Evolutionary conservation across 257 asterid species (phyloP).

Genomic region (Nicotiana noctiflora): DNA sequence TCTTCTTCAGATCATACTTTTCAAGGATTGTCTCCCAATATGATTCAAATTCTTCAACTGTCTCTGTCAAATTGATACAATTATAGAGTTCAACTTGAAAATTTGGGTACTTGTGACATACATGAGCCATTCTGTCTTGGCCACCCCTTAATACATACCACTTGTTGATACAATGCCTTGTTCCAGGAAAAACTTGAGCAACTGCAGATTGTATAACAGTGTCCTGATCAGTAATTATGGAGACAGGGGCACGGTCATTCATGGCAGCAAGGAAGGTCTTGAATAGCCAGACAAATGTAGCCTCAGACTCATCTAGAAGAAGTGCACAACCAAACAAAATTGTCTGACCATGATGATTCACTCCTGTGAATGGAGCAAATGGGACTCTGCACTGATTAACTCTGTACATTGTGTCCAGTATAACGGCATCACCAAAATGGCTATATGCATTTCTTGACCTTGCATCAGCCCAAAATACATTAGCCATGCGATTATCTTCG

Average conservation of each 20-base stretch:
- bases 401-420: slow-evolving; percentile 59
- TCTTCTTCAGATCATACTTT: slow-evolving; percentile 61
- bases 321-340: slow-evolving; percentile 80
- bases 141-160: slow-evolving; percentile 85
- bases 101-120: slow-evolving; percentile 55
- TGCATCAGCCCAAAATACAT: slow-evolving; percentile 91
- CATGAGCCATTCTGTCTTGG: slow-evolving; percentile 62
- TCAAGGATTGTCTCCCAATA: slow-evolving; percentile 62
- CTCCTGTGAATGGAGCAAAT: slow-evolving; percentile 82
- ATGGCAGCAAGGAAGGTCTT: slow-evolving; percentile 80
- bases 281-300: slow-evolving; percentile 75
- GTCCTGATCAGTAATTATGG: slow-evolving; percentile 68
- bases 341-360: slow-evolving; percentile 88
- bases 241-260: slow-evolving; percentile 60
- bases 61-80: slow-evolving; percentile 76
- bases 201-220: slow-evolving; percentile 52
- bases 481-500: slow-evolving; percentile 79
- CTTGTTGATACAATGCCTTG: slow-evolving; percentile 63
- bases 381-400: slow-evolving; percentile 61
- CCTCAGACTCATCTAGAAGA: slow-evolving; percentile 82
- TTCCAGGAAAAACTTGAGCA: slow-evolving; percentile 60
- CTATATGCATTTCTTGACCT: slow-evolving; percentile 79
- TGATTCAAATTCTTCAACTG: slow-evolving; percentile 78
- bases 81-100: slow-evolving; percentile 74
- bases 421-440: slow-evolving; percentile 85